These are phyloP conservation scores for Eucalyptus erythrocorys DNA, from an alignment of 345 rosid genomes.

Conservation along the genomic window DNA sequence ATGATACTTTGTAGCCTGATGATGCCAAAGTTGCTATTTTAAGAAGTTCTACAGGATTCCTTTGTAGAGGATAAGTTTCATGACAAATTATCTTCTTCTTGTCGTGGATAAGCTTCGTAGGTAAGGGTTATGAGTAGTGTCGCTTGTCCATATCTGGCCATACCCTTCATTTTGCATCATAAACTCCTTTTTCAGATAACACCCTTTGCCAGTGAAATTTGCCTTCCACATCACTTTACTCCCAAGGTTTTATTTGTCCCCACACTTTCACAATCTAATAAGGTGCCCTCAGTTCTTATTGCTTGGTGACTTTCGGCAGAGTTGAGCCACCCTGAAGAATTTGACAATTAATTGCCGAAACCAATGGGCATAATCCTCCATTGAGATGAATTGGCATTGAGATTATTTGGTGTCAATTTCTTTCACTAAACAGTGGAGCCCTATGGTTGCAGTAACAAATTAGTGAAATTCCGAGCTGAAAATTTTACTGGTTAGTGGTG, in stretches of 20 bases:
- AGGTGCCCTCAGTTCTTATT: not conserved
- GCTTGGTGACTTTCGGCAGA: not conserved
- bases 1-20: not conserved
- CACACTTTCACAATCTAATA: not conserved
- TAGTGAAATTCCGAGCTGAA: not conserved
- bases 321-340: not conserved
- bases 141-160: not conserved
- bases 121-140: not conserved
- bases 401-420: not conserved
- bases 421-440: not conserved
- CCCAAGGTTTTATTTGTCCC: not conserved
- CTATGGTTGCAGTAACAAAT: not conserved
- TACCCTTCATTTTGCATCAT: not conserved
- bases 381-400: not conserved
- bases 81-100: not conserved
- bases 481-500: not conserved
- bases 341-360: not conserved
- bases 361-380: not conserved
- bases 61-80: not conserved
- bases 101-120: not conserved
- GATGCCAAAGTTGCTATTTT: not conserved
- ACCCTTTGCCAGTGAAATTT: not conserved
- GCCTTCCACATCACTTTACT: not conserved
- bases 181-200: not conserved
- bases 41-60: not conserved